Evolutionary conservation across 352 stramenopile genomes (phyloP).

Genomic region (Phytophthora aleatoria): DNA sequence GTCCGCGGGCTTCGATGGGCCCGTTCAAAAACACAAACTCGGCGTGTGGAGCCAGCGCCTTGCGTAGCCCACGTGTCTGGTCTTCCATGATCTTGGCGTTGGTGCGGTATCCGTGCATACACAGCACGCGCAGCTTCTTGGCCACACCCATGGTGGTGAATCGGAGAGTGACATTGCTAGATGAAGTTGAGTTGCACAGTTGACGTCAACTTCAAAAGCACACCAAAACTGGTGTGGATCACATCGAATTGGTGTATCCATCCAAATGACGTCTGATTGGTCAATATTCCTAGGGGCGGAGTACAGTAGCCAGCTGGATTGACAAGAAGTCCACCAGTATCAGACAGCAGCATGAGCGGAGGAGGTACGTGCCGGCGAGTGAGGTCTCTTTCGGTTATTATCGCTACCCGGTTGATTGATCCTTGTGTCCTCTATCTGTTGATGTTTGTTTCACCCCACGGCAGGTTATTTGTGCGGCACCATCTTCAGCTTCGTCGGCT

Average conservation of each 20-base stretch:
- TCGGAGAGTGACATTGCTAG: slow-evolving; percentile 7
- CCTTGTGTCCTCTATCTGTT: slow-evolving; percentile 1
- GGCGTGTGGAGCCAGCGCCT: slow-evolving; percentile 43
- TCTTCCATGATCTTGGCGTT: slow-evolving; percentile 58
- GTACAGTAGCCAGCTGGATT: slow-evolving; percentile 13
- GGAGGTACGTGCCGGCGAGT: slow-evolving; percentile 20
- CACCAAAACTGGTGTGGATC: slow-evolving; percentile 2
- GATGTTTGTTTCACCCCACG: background rate
- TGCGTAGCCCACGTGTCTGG: slow-evolving; percentile 51
- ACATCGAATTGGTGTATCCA: slow-evolving; percentile 1
- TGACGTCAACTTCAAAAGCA: slow-evolving; percentile 27
- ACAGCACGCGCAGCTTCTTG: slow-evolving; percentile 57
- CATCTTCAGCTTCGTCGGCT: slow-evolving; percentile 80
- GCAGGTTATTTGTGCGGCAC: slow-evolving; percentile 75
- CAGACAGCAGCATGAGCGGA: slow-evolving; percentile 27
- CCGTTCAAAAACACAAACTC: slow-evolving; percentile 70
- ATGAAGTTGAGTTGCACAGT: background rate
- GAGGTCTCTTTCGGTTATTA: background rate
- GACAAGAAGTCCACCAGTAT: slow-evolving; percentile 10
- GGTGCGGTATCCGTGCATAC: slow-evolving; percentile 67
- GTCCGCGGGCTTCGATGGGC: slow-evolving; percentile 43
- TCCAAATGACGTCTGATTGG: slow-evolving; percentile 12
- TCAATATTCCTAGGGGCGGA: slow-evolving; percentile 22
- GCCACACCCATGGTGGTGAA: slow-evolving; percentile 14
- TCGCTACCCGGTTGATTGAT: background rate